Evolutionary conservation across 768 basidiomycete genomes (phyloP).

Genomic region (Panaeolus cyanescens): DNA sequence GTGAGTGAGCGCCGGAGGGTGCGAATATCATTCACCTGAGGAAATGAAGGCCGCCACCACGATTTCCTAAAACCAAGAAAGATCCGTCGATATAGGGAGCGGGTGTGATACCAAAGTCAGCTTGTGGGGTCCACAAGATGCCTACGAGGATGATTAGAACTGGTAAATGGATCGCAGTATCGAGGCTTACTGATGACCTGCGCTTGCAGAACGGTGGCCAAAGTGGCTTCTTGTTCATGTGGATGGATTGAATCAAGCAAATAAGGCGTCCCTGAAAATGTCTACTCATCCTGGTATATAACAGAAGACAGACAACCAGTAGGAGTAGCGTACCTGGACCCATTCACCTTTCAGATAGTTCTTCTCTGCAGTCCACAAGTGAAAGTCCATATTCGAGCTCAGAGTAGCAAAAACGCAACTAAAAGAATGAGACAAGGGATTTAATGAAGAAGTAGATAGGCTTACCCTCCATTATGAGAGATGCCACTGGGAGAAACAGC

Average conservation of each 20-base stretch:
- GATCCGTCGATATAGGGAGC: constrained; percentile 56
- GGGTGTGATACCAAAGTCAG: constrained; percentile 55
- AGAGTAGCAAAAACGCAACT: constrained; percentile 72
- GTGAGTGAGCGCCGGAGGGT: neutral
- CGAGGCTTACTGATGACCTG: constrained; percentile 59
- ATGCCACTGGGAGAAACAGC: constrained; percentile 71
- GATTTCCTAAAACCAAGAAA: constrained; percentile 66
- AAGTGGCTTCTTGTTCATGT: constrained; percentile 20
- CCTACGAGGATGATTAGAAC: constrained; percentile 37
- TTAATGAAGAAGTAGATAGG: neutral
- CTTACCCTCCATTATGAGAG: constrained; percentile 61
- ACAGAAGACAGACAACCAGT: neutral
- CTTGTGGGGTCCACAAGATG: constrained; percentile 68
- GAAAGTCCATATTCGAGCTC: constrained; percentile 76
- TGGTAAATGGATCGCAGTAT: neutral
- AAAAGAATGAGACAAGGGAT: neutral
- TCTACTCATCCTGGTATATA: constrained; percentile 32
- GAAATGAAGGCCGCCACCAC: constrained; percentile 64
- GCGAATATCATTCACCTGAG: constrained; percentile 54
- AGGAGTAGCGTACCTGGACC: constrained; percentile 46
- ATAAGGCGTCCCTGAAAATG: constrained; percentile 55
- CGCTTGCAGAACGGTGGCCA: constrained; percentile 42
- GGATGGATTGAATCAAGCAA: constrained; percentile 36
- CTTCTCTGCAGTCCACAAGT: constrained; percentile 65
- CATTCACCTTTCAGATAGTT: constrained; percentile 77